Base-by-base conservation (phyloP, 257 asterid species). In the Ballota nigra region DNA sequence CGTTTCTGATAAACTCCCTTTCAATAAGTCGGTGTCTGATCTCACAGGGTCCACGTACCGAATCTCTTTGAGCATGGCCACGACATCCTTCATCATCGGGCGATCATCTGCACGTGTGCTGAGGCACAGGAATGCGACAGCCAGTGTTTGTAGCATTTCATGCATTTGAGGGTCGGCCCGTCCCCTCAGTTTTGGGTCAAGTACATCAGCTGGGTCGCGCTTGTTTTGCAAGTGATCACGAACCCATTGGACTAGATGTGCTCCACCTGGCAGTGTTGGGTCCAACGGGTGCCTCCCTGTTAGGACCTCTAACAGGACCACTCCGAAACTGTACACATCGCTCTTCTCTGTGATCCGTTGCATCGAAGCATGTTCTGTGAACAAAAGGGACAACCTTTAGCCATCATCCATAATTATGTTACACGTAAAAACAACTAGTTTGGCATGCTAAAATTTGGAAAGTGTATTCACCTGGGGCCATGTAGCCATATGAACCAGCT, bases 261-360 rank as follows among this genome's bases (percentile, higher is more conserved):
- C 85, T 6, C 96, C 96, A 13, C 97, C 90, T 0, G 97, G 90
- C 74, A 94, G 69, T 0, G 97, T 87, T 4, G 97, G 97, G 80
- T 91, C 99, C 64, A 94, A 38, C 8, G 97, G 99, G 81, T 94
- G 99, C 83, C 95, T 86, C 31, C 99, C 97, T 20, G 99, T 94
- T 68, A 94, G 78, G 53, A 94, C 97, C 89, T 94, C 99, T 34
- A 91, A 19, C 8, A 94, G 84, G 45, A 91, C 84, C 75, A 94
- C 91, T 1, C 99, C 99, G 51, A 77, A 94, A 69, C 99, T 94
- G 83, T 89, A 91, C 4, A 94, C 92, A 4, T 94, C 99, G 41
- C 97, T 94, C 78, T 82, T 91, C 74, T 94, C 97, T 1, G 92
- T 94, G 45, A 94, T 83, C 8, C 86, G 77, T 62, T 81, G 96